Base-by-base conservation (phyloP, 192 early-diverging fungal genomes). In the Jimgerdemannia flammicorona region DNA sequence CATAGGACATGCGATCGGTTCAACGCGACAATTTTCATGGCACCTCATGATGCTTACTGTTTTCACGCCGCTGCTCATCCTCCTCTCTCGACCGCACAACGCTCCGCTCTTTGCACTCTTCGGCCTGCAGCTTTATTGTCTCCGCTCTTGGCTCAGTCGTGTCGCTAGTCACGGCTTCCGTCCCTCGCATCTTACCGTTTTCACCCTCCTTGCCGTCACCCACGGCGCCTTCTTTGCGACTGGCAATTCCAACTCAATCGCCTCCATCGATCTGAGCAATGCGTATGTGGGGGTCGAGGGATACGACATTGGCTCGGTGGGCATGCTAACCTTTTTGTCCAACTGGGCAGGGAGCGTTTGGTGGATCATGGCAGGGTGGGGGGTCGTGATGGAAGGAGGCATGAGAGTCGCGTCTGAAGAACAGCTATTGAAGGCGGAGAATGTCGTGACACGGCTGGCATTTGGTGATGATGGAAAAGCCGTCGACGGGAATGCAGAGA, bases 201-300 rank as follows among this genome's bases (percentile, higher is more conserved):
- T 82, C 78, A 78, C 70, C 40, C 79, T 42, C 75, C 4, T 74
- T 54, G 67, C 40, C 67, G 7, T 67, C 78, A 84, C 80, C 19
- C 81, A 90, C 9, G 79, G 84, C 3, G 87, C 92, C 18, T 94
- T 94, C 63, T 94, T 90, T 70, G 66, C 84, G 4, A 84, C 90
- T 41, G 93, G 92, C 19, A 92, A 92, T 79, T 91, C 91, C 1
- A 94, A 94, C 75, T 91, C 92, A 4, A 89, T 94, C 20, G 90
- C 93, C 1, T 91, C 92, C 9, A 81, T 93, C n/a, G 93, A 94
- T 67, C 81, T 94, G 20, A 90, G 92, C 73, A 91, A 91, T 69
- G 88, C 92, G 3, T 94, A 94, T 72, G 86, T 89, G 3, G 93
- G 93, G 3, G 88, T 94, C 42, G 83, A 88, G 63, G 83, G 82